Evolutionary conservation across 2,329 filamentous ascomycete genomes (phyloP).

Genomic region (Colletotrichum destructivum): DNA sequence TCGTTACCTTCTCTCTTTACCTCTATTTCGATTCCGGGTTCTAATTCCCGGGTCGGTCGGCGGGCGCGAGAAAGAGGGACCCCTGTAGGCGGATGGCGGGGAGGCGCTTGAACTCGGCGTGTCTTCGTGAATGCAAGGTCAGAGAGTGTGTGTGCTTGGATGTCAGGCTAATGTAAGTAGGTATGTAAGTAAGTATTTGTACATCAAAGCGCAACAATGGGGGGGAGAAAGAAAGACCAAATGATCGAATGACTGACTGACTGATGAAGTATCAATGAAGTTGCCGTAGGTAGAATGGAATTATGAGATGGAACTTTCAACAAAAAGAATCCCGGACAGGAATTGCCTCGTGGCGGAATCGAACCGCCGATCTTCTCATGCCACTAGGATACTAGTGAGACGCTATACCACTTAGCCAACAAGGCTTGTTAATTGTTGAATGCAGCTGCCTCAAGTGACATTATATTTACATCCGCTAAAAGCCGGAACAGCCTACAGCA

Average conservation of each 20-base stretch:
- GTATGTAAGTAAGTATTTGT: background rate
- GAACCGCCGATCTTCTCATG: conserved; percentile 44
- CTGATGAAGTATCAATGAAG: too few species aligned
- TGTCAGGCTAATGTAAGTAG: background rate
- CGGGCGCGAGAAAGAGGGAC: background rate
- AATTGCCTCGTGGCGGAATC: conserved; percentile 43
- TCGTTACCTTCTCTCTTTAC: background rate
- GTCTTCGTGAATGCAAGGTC: background rate
- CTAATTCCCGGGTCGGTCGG: background rate
- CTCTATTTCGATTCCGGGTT: background rate
- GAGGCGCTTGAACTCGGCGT: background rate
- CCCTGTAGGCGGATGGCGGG: conserved; percentile 5
- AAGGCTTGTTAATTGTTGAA: conserved; percentile 14
- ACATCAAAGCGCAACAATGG: too few species aligned
- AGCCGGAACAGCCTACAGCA: too few species aligned
- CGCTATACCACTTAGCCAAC: conserved; percentile 45
- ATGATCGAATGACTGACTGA: too few species aligned
- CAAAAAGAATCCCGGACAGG: fast-evolving
- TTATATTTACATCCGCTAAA: too few species aligned
- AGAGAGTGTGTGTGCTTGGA: background rate
- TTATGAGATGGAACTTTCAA: too few species aligned
- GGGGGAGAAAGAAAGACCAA: too few species aligned
- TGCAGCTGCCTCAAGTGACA: too few species aligned
- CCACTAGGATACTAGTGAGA: conserved; percentile 40
- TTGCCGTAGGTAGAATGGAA: too few species aligned